Percentiles rank a stretch among this genome's conserved stretches.
Evolutionary conservation across 805 yeast species (phyloP).

Genomic region (Saturnispora hagleri): DNA sequence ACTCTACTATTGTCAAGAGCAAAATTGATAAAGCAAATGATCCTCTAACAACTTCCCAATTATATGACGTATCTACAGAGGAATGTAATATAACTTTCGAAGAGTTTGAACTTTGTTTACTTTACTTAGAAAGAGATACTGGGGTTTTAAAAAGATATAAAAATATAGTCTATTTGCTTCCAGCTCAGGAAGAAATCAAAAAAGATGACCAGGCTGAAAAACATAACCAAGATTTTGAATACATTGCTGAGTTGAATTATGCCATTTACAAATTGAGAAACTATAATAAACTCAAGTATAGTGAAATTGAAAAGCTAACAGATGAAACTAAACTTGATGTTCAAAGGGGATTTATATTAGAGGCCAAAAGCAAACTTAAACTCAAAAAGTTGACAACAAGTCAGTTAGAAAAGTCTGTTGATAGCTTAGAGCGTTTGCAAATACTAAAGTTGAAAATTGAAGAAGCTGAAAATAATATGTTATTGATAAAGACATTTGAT

Average conservation of each 20-base stretch:
- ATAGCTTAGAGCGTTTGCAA: slow-evolving; percentile 19
- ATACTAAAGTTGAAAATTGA: slow-evolving; percentile 19
- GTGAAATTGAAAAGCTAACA: slow-evolving; percentile 9
- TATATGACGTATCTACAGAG: slow-evolving; percentile 8
- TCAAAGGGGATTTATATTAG: slow-evolving; percentile 11
- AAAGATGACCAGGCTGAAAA: slow-evolving; percentile 1
- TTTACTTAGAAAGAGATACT: slow-evolving; percentile 17
- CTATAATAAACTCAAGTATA: slow-evolving; percentile 13
- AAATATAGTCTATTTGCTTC: background rate
- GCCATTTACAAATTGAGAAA: slow-evolving; percentile 18
- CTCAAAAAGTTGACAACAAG: slow-evolving; percentile 16
- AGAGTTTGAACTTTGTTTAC: slow-evolving; percentile 19
- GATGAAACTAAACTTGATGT: slow-evolving; percentile 12
- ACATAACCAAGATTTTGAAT: slow-evolving; percentile 13
- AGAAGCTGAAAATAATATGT: slow-evolving; percentile 20
- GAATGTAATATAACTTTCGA: slow-evolving; percentile 9
- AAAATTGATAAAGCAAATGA: background rate
- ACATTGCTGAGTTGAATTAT: slow-evolving; percentile 23
- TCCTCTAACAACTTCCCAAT: slow-evolving; percentile 14
- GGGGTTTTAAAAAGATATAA: background rate
- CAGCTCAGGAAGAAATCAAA: background rate
- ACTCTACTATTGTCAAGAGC: slow-evolving; percentile 6
- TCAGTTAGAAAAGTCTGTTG: slow-evolving; percentile 16
- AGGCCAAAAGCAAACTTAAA: slow-evolving; percentile 21
- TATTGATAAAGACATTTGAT: slow-evolving; percentile 19